These are phyloP conservation scores for Penicillium sp. DNA, from an alignment of 2,329 filamentous ascomycete genomes.

Conservation along the genomic window DNA sequence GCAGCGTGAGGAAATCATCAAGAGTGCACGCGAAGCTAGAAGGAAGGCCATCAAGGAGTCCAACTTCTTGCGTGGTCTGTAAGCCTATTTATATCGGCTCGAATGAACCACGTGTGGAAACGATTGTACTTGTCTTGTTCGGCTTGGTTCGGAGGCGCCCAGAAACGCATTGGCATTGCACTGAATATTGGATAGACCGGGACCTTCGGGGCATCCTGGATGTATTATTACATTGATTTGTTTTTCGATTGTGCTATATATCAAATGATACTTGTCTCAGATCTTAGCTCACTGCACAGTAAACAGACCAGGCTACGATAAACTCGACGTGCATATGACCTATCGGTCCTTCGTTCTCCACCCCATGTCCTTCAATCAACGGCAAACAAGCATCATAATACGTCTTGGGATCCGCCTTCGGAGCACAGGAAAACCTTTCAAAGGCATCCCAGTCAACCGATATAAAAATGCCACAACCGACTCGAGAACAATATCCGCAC, in stretches of 20 bases:
- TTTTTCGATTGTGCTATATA: conserved; percentile 29
- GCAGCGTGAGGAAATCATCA: conserved; percentile 44
- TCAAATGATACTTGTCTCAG: conserved; percentile 21
- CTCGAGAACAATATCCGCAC: conserved; percentile 32
- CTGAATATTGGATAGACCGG: conserved; percentile 17
- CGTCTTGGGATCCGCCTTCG: conserved; percentile 29
- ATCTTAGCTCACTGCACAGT: not conserved
- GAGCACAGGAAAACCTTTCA: conserved; percentile 24
- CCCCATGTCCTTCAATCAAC: conserved; percentile 36
- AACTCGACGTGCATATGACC: too few species aligned
- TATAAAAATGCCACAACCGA: conserved; percentile 29
- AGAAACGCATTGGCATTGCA: conserved; percentile 9
- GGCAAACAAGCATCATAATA: conserved; percentile 33
- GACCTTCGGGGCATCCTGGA: conserved; percentile 11
- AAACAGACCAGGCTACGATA: not conserved
- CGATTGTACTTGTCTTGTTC: conserved; percentile 12
- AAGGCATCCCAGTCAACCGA: conserved; percentile 24
- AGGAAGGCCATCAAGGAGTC: conserved; percentile 48
- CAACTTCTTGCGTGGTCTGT: conserved; percentile 51
- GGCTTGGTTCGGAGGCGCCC: conserved; percentile 8
- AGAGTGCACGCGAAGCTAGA: conserved; percentile 46
- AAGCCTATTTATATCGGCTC: conserved; percentile 15
- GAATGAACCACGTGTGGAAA: conserved; percentile 4
- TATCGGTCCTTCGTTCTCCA: conserved; percentile 35
- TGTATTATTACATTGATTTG: conserved; percentile 35